Conservation (phyloP, 306 rosid genomes). For the Dicorynia guianensis region DNA sequence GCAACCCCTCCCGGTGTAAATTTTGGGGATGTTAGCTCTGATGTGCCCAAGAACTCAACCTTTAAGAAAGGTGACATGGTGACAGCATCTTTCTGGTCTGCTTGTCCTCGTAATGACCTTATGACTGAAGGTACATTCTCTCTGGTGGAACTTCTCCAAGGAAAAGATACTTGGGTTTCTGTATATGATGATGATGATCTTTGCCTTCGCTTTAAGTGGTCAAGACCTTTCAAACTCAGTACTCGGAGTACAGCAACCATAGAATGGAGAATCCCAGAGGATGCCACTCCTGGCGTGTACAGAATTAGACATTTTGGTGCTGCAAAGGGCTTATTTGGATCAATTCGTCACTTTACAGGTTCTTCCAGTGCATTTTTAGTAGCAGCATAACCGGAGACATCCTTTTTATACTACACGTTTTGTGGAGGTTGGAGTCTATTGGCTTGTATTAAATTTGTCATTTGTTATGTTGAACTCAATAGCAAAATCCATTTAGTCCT, state of each 20-base stretch:
- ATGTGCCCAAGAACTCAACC: constrained; percentile 72
- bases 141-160: constrained; percentile 75
- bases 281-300: constrained; percentile 72
- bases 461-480: constrained; percentile 17
- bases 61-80: constrained; percentile 71
- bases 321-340: constrained; percentile 66
- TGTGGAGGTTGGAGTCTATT: too few relatives aligned
- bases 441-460: not conserved
- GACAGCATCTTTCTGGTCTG: constrained; percentile 78
- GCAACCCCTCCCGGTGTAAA: constrained; percentile 63
- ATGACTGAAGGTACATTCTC: constrained; percentile 94
- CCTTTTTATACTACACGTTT: not conserved
- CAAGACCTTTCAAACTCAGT: constrained; percentile 74
- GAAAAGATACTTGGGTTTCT: constrained; percentile 71
- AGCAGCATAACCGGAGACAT: constrained; percentile 51
- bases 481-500: not conserved
- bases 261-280: constrained; percentile 84
- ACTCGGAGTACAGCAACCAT: constrained; percentile 71
- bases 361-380: constrained; percentile 77
- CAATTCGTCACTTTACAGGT: constrained; percentile 79
- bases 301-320: constrained; percentile 89
- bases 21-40: constrained; percentile 74
- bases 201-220: constrained; percentile 89
- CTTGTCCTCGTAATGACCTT: constrained; percentile 91
- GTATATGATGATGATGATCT: constrained; percentile 91